phyloP scores from a whole-genome alignment of 352 stramenopile genomes.

The Pythium periplocum region DNA sequence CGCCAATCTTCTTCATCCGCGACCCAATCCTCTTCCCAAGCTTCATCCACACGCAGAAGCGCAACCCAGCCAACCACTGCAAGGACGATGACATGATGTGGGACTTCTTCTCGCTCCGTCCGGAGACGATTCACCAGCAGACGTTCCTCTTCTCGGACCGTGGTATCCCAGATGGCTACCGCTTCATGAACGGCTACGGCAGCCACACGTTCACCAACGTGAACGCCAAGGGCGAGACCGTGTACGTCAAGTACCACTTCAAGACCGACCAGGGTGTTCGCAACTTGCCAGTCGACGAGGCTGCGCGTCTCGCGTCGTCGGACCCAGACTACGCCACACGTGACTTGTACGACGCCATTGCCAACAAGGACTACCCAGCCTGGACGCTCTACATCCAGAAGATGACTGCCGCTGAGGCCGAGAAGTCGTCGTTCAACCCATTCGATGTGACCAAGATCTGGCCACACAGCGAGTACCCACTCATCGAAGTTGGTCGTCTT shows the following conservation, averaged over 20 bases:
- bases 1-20: conserved; percentile 88
- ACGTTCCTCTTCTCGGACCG: conserved; percentile 83
- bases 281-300: conserved; percentile 72
- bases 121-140: conserved; percentile 78
- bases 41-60: conserved; percentile 90
- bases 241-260: conserved; percentile 90
- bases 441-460: conserved; percentile 92
- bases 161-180: conserved; percentile 74
- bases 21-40: conserved; percentile 89
- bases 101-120: conserved; percentile 83
- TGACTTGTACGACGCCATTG: conserved; percentile 86
- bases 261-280: conserved; percentile 82
- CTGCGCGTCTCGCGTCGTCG: conserved; percentile 36
- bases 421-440: conserved; percentile 51
- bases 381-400: conserved; percentile 88
- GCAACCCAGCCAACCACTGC: conserved; percentile 73
- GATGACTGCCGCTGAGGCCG: conserved; percentile 73
- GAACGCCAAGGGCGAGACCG: conserved; percentile 49
- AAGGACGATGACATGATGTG: conserved; percentile 82
- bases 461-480: conserved; percentile 74
- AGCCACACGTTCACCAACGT: conserved; percentile 87
- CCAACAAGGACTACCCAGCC: conserved; percentile 44
- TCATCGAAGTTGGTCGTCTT: conserved; percentile 72
- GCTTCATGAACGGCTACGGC: conserved; percentile 88
- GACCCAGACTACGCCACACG: conserved; percentile 84